Evolutionary conservation across 139 green algal genomes (phyloP), one percentile per base, ranked within the genome.

Genomic region (Gonium pectorale): DNA sequence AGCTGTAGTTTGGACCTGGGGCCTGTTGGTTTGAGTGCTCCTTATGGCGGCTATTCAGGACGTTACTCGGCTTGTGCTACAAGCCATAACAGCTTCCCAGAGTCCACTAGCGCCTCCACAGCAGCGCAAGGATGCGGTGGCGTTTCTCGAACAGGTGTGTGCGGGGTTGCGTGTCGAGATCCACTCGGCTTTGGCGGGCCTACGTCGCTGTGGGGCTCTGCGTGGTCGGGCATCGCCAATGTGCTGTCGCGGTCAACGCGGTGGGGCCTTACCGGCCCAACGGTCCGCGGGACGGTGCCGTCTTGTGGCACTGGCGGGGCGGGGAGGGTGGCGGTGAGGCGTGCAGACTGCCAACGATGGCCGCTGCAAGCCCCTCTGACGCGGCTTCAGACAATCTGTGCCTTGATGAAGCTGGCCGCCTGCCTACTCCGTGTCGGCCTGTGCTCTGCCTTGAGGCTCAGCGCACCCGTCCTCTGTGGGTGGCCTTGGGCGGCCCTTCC

Each of bases 71-170:
- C 49, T 86, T 40, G 85, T 90, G 8, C 33, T 90, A 2, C 69
- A 86, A 22, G 82, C 87, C 5, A 85, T 86, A 19, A 64, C 72
- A 43, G 69, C 85, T 17, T 70, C 62, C 27, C 77, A 88, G 21
- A 86, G 87, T 31, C 64, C 75, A 43, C 40, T 46, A 13, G 72
- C 82, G 24, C 62, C 43, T 27, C 77, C 69, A 9, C 77, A 88
- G 77, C 82, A 88, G 69, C 87, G 87, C 24, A 83, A 85, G 22
- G 87, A 90, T 33, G 87, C 87, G 5, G 87, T 90, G 31, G 52
- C 63, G n/a, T 85, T 90, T 27, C 81, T 90, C 29, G 87, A 90
- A 67, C 82, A 88, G 77, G 82, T 90, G 56, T 2, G 73, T 31
- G 24, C 33, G 29, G 9, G 31, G 24, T 26, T 22, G 8, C 41